Evolutionary conservation across 2,329 filamentous ascomycete species (phyloP), one percentile per base, ranked within the genome.

Genomic region (Penicillium sp.): DNA sequence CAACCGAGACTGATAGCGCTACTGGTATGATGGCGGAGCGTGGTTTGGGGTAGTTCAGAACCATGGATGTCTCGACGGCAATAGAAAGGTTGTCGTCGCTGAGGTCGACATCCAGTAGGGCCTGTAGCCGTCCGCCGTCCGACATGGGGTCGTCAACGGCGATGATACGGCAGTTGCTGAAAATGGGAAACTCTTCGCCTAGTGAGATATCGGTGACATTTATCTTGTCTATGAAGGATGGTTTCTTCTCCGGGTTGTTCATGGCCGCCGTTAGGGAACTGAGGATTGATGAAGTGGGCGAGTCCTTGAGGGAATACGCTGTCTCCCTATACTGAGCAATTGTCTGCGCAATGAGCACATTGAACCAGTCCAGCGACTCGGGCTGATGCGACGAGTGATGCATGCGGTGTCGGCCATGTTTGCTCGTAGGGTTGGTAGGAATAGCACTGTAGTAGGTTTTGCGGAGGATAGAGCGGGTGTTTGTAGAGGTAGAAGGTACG

Each of bases 331-430:
- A 90, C 74, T 99, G 94, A 0, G 94, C 93, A 64, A 99, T 96
- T 0, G 94, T 96, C 77, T 99, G 94, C 2, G 93, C 94, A 51
- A 97, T 88, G 55, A 99, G 81, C 27, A 99, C 94, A 72, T 99
- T 99, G 82, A 99, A 97, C 94, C 94, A 99, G 76, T 99, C 94
- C 60, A 99, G 78, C 57, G 90, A 96, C 76, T 99, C 94, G 1
- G 94, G 94, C 75, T 97, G 94, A 74, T 99, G 94, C 59, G 91
- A 92, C 67, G 96, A 79, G 59, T 80, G 78, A 48, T 76, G 73
- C 57, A 75, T 71, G 49, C 75, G 66, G 55, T 76, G 70, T n/a
- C 75, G 69, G 55, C 76, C 75, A 72, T 76, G 71, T 66, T 77
- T 78, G 25, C 69, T 68, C 21, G 71, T 67, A 21, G 73, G 69